Conservation (phyloP, 2,329 filamentous ascomycete species). For the Pseudogymnoascus sp. region DNA sequence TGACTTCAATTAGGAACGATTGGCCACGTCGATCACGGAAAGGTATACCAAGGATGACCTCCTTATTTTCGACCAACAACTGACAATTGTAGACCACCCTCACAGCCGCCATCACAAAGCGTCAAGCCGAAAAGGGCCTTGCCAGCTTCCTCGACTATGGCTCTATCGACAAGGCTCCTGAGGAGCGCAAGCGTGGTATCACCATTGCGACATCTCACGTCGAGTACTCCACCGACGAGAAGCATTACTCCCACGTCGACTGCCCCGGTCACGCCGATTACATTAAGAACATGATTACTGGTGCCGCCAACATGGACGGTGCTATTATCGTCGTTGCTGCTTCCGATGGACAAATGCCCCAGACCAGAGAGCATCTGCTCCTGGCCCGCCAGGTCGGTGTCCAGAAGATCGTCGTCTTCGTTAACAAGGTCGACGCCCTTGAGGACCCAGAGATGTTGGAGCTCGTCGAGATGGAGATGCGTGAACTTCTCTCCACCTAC, state of each 20-base stretch:
- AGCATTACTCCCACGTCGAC: conserved; percentile 99
- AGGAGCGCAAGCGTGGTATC: conserved; percentile 99
- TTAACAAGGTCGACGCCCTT: conserved; percentile 98
- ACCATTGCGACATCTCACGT: conserved; percentile 98
- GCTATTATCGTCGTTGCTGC: conserved; percentile 98
- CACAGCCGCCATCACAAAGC: conserved; percentile 97
- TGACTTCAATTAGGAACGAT: conserved; percentile 63
- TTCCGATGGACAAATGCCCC: conserved; percentile 98
- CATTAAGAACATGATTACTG: conserved; percentile 99
- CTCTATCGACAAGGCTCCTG: conserved; percentile 96
- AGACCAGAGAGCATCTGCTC: conserved; percentile 96
- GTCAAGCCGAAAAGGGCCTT: conserved; percentile 88
- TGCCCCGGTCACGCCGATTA: conserved; percentile 99
- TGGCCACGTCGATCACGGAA: conserved; percentile 99
- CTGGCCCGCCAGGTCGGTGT: conserved; percentile 97
- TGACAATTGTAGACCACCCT: conserved; percentile 69
- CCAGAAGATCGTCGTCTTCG: conserved; percentile 96
- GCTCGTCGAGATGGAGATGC: conserved; percentile 99
- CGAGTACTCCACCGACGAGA: conserved; percentile 88
- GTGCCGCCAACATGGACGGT: conserved; percentile 98
- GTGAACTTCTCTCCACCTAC: conserved; percentile 85
- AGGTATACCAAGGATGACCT: conserved; percentile 49
- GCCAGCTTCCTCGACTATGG: conserved; percentile 96
- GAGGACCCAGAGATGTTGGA: conserved; percentile 99
- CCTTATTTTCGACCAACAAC: conserved; percentile 14